phyloP scores from a whole-genome alignment of 2,329 filamentous ascomycete genomes.

The Talaromyces sp. region DNA sequence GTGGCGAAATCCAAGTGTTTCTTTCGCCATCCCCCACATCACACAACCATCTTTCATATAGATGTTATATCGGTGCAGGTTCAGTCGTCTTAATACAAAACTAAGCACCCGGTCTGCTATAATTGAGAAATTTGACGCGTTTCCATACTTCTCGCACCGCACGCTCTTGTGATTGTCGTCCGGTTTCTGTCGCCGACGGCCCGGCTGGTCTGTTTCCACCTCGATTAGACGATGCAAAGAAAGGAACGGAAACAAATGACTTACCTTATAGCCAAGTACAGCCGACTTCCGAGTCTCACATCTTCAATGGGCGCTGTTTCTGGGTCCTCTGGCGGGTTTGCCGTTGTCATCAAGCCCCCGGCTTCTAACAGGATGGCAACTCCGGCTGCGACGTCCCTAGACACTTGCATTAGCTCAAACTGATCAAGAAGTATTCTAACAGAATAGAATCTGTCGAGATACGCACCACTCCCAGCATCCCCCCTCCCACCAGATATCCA shows the following conservation, averaged over 20 bases:
- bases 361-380: constrained; percentile 69
- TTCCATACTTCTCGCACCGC: constrained; percentile 69
- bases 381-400: constrained; percentile 66
- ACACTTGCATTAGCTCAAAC: background rate
- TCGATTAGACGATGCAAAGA: background rate
- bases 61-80: background rate
- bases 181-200: constrained; percentile 56
- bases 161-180: constrained; percentile 62
- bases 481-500: constrained; percentile 81
- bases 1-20: background rate
- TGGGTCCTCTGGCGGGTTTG: constrained; percentile 61
- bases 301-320: constrained; percentile 54
- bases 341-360: constrained; percentile 67
- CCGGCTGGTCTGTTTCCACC: constrained; percentile 54
- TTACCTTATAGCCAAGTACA: constrained; percentile 66
- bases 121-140: constrained; percentile 62
- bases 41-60: background rate
- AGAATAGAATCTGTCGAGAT: background rate
- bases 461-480: constrained; percentile 73
- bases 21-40: background rate
- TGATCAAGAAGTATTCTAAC: background rate
- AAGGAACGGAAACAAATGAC: constrained; percentile 8
- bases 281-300: constrained; percentile 58
- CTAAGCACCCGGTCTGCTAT: constrained; percentile 27
- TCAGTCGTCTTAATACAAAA: background rate